Conservation (phyloP, 345 rosid genomes). For the Laguncularia racemosa region DNA sequence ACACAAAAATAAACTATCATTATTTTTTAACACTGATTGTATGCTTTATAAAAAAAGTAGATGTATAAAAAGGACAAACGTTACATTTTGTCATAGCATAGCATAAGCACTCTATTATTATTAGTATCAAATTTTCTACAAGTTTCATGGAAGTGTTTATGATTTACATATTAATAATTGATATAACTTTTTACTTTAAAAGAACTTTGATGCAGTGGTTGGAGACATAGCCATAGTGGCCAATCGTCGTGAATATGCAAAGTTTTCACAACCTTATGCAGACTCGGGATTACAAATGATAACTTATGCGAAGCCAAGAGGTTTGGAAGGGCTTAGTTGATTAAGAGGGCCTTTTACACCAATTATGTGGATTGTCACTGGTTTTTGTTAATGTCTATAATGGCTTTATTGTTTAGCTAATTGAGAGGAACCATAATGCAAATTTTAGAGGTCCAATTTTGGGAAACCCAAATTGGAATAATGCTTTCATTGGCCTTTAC, state of each 20-base stretch:
- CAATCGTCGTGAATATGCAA: slow-evolving; percentile 5
- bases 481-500: slow-evolving; percentile 18
- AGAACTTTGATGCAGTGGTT: slow-evolving; percentile 20
- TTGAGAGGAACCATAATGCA: slow-evolving; percentile 10
- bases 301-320: neutral
- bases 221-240: slow-evolving; percentile 20
- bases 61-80: no score
- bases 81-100: no score
- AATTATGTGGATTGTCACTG: slow-evolving; percentile 12
- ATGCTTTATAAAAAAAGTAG: no score
- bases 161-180: neutral
- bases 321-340: slow-evolving; percentile 12
- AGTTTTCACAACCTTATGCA: slow-evolving; percentile 22
- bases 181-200: neutral
- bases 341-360: slow-evolving; percentile 16
- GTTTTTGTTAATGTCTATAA: slow-evolving; percentile 7
- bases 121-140: neutral
- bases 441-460: slow-evolving; percentile 1
- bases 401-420: slow-evolving; percentile 20
- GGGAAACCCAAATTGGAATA: slow-evolving; percentile 8
- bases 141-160: neutral
- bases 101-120: neutral
- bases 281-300: slow-evolving; percentile 15
- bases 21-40: no score
- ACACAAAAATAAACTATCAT: no score